A percentile compares a stretch with the other conserved stretches of the same genome.
Evolutionary conservation across 306 rosid species (phyloP).

Genomic region (Acacia melanoxylon): DNA sequence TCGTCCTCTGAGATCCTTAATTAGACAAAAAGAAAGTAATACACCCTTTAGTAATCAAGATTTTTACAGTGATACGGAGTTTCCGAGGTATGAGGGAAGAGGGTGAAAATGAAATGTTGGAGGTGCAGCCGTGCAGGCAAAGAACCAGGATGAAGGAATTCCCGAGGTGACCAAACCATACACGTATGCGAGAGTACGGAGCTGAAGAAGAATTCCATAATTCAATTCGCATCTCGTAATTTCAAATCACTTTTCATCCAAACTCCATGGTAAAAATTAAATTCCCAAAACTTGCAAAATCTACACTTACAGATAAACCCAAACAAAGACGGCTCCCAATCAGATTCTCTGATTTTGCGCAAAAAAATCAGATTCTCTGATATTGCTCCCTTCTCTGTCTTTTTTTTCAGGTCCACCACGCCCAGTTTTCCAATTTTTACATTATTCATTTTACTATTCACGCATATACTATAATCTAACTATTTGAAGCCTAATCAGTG

Average conservation of each 20-base stretch:
- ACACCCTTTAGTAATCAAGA: background rate
- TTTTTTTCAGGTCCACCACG: background rate
- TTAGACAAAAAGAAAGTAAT: background rate
- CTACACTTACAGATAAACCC: background rate
- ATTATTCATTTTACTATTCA: background rate
- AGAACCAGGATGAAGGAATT: background rate
- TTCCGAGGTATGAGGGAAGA: too few species aligned
- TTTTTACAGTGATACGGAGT: too few species aligned
- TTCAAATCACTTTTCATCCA: background rate
- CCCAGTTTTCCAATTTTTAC: background rate
- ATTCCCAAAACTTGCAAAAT: background rate
- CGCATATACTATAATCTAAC: background rate
- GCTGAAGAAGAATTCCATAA: background rate
- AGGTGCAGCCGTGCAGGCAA: background rate
- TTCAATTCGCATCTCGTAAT: background rate
- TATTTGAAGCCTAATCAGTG: background rate
- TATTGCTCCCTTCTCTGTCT: background rate
- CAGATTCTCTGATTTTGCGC: background rate
- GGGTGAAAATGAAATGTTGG: background rate
- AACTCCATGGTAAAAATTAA: background rate
- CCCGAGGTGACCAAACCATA: background rate
- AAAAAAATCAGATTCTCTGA: background rate
- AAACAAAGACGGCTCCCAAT: background rate
- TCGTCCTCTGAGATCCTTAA: background rate
- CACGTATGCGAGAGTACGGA: background rate